Base-by-base conservation (phyloP, 2,329 filamentous ascomycete genomes). In the Cladosporium phlei region DNA sequence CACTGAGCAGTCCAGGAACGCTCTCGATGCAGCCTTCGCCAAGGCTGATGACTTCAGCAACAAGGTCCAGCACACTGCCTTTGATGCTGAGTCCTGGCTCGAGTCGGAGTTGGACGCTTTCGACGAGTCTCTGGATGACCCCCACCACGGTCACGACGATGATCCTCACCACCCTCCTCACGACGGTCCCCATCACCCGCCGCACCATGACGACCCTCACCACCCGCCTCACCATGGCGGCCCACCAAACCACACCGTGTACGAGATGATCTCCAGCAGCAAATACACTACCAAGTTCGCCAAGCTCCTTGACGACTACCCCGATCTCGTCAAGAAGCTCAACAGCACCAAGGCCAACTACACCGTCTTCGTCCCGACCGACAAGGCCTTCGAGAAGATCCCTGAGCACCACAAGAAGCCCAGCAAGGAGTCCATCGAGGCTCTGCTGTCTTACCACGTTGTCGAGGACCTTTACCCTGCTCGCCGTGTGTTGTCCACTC, bases 291-390 rank as follows among this genome's bases (percentile, higher is more conserved):
- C 79, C 38, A 85, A 83, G 65, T 83, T 95, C 34, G 81, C 84
- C 21, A 78, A 84, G 61, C 71, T 89, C n/a, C 77, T 95, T 55
- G 75, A 85, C 51, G 75, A 88, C 51, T 82, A 86, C 61, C 75
- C 82, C 1, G 80, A 87, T 43, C 70, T 95, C 1, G 81, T 91
- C 27, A 66, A 84, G 45, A 65, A 82, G 3, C 77, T 96, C 21
- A 93, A 94, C 68, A 78, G 78, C 59, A 91, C 86, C 2, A 69
- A 77, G 27, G 72, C 78, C 17, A 90, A 91, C 65, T 80, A 84
- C 60, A 95, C 90, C 1, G 67, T 93, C 40, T 94, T 95, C 59
- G 85, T 86, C 2, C 90, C 90, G 0, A 81, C 79, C 1, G 80
- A 95, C 63, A 70, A 75, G 39, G 88, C 88, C 0, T 91, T 96